These are phyloP conservation scores for Dryas alaskensis DNA, from an alignment of 306 rosid genomes.

Conservation along the genomic window DNA sequence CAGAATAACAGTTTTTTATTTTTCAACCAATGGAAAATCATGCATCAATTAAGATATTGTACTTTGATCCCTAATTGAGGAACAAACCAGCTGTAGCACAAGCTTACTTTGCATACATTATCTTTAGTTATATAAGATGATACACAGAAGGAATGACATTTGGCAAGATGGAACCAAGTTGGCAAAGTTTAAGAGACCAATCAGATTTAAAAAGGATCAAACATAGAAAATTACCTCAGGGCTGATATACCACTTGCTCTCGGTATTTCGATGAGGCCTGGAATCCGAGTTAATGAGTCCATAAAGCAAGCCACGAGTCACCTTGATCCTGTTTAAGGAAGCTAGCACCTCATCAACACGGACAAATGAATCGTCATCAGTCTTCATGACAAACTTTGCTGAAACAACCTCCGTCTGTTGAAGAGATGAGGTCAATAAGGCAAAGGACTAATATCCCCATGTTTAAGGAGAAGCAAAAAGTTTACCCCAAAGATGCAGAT, in stretches of 20 bases:
- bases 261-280: conserved; percentile 74
- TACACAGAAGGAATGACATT: neutral
- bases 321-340: conserved; percentile 58
- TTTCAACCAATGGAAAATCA: neutral
- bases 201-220: neutral
- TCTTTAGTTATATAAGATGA: neutral
- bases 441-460: conserved; percentile 18
- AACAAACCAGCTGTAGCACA: neutral
- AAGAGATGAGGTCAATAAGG: conserved; percentile 38
- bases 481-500: conserved; percentile 94
- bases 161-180: neutral
- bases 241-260: conserved; percentile 97
- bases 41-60: neutral
- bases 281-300: conserved; percentile 94
- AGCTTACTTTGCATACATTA: neutral
- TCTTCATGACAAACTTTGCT: conserved; percentile 92
- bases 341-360: conserved; percentile 84
- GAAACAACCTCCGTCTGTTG: conserved; percentile 93
- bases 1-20: neutral
- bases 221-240: conserved; percentile 52
- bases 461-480: conserved; percentile 25
- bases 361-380: conserved; percentile 96
- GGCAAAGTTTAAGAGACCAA: neutral
- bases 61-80: neutral
- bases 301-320: conserved; percentile 62